phyloP scores from a whole-genome alignment of 2,329 filamentous ascomycete species.

The Rutstroemia sp. region DNA sequence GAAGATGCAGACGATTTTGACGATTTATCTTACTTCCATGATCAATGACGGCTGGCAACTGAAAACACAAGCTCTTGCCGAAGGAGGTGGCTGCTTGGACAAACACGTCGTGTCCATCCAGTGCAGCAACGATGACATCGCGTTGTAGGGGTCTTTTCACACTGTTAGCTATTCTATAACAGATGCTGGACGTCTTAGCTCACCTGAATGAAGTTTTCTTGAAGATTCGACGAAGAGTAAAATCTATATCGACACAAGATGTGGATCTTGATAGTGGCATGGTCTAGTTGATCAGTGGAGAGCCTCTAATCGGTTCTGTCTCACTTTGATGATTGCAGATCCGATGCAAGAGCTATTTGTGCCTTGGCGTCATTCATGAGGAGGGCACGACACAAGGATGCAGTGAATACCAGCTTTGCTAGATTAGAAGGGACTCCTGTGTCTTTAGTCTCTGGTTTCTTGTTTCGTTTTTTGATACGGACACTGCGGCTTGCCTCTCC shows the following conservation, averaged over 20 bases:
- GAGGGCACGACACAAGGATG: no score
- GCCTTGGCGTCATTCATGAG: not conserved
- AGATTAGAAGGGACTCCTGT: no score
- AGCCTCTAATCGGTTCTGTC: not conserved
- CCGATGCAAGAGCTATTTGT: not conserved
- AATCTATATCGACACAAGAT: slow-evolving; percentile 60
- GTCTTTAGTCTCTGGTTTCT: no score
- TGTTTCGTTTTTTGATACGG: no score
- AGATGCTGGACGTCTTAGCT: not conserved
- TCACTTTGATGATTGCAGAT: not conserved
- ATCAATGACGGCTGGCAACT: slow-evolving; percentile 81
- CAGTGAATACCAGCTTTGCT: no score
- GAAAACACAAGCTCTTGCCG: slow-evolving; percentile 89
- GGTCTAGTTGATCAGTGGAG: not conserved
- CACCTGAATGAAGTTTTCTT: slow-evolving; percentile 68
- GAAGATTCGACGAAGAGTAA: slow-evolving; percentile 67
- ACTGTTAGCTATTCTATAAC: slow-evolving; percentile 8
- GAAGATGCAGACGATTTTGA: not conserved
- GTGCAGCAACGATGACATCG: slow-evolving; percentile 76
- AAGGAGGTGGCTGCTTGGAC: slow-evolving; percentile 87
- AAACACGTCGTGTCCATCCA: slow-evolving; percentile 84
- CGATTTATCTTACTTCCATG: slow-evolving; percentile 55
- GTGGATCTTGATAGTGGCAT: slow-evolving; percentile 36
- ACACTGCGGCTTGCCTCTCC: no score
- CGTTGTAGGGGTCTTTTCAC: slow-evolving; percentile 69